Evolutionary conservation across 176 grass and related monocot species (phyloP).

Genomic region (Phoenix dactylifera): DNA sequence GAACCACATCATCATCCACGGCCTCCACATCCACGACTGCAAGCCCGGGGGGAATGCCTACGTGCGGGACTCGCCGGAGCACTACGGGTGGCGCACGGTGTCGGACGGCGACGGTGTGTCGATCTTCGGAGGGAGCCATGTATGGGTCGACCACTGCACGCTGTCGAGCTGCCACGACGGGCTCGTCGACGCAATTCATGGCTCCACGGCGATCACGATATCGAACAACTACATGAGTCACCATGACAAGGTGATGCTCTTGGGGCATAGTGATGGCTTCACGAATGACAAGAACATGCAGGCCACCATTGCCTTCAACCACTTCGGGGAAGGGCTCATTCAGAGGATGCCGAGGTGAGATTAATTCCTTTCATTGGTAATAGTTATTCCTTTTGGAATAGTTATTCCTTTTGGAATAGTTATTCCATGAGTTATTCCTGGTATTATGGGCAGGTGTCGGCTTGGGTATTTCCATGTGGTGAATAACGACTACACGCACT

Average conservation of each 20-base stretch:
- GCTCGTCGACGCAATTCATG: conserved; percentile 14
- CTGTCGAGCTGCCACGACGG: conserved; percentile 18
- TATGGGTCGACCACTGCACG: conserved; percentile 22
- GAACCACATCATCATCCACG: conserved; percentile 17
- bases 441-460: neutral
- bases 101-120: conserved; percentile 22
- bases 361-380: neutral
- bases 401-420: neutral
- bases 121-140: conserved; percentile 18
- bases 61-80: conserved; percentile 14
- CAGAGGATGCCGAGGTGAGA: conserved; percentile 11
- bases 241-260: conserved; percentile 22
- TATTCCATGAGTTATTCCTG: neutral
- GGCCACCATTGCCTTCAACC: conserved; percentile 22
- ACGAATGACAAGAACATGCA: conserved; percentile 12
- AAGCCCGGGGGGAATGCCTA: conserved; percentile 19
- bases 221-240: conserved; percentile 17
- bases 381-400: neutral
- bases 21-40: conserved; percentile 22
- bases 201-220: conserved; percentile 14
- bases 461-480: conserved; percentile 21
- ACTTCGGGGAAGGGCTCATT: conserved; percentile 15
- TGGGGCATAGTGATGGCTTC: conserved; percentile 13
- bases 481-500: conserved; percentile 17
- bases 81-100: conserved; percentile 21